Conservation (phyloP, 768 basidiomycete species). For the Hericium alpestre region DNA sequence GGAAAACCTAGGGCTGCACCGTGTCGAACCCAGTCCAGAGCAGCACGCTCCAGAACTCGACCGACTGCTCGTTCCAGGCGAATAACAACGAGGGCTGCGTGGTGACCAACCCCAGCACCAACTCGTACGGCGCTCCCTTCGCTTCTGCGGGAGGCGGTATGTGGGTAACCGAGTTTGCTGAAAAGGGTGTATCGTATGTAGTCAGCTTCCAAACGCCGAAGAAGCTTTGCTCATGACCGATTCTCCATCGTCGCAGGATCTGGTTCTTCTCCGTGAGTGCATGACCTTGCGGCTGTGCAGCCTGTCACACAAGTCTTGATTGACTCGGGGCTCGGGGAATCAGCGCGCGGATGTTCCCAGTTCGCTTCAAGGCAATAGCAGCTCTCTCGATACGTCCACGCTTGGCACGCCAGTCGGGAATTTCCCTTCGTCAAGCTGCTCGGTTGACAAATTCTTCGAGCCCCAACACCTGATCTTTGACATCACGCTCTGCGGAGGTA, state of each 20-base stretch:
- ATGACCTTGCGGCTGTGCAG: constrained; percentile 15
- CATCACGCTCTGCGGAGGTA: constrained; percentile 60
- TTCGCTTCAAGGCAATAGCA: constrained; percentile 35
- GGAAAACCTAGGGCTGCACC: constrained; percentile 34
- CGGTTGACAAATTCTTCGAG: constrained; percentile 41
- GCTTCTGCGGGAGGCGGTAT: constrained; percentile 60
- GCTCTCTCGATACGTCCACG: constrained; percentile 41
- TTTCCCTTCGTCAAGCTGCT: constrained; percentile 51
- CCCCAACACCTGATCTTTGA: constrained; percentile 62
- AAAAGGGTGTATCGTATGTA: constrained; percentile 52
- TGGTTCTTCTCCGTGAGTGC: constrained; percentile 50
- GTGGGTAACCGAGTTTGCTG: constrained; percentile 64
- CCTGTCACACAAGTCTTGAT: neutral
- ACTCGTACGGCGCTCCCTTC: constrained; percentile 59
- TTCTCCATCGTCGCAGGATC: constrained; percentile 24
- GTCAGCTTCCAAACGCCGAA: neutral
- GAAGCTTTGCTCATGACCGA: too few species aligned
- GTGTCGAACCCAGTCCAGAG: constrained; percentile 39
- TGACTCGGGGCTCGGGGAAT: neutral
- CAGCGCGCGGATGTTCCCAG: constrained; percentile 37
- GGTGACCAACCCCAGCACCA: constrained; percentile 39
- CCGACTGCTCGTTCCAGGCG: constrained; percentile 47
- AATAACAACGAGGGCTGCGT: constrained; percentile 59
- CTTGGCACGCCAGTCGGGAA: constrained; percentile 63
- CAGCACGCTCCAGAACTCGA: constrained; percentile 42